phyloP scores from a whole-genome alignment of 805 yeast genomes.

The Kodamaea fukazawae region DNA sequence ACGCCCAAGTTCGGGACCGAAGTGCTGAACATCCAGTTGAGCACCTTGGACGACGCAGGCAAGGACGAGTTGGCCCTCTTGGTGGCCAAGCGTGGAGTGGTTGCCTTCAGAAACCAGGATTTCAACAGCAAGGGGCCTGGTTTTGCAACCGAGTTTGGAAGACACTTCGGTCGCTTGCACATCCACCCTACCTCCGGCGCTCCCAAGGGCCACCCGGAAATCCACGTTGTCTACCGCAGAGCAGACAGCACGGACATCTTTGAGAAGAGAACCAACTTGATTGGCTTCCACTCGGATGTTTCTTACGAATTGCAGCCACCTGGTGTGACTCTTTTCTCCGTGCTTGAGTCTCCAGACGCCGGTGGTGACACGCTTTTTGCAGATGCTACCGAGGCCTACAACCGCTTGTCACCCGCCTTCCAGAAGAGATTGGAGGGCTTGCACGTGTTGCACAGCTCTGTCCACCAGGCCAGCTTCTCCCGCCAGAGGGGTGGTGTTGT shows the following conservation, averaged over 20 bases:
- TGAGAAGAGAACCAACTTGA: conserved; percentile 24
- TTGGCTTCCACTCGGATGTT: conserved; percentile 38
- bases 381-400: conserved; percentile 39
- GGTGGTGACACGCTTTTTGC: conserved; percentile 41
- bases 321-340: conserved; percentile 36
- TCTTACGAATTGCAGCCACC: conserved; percentile 43
- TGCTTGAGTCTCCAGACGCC: conserved; percentile 33
- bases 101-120: conserved; percentile 18
- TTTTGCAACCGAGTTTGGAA: conserved; percentile 31
- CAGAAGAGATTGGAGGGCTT: conserved; percentile 33
- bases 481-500: conserved; percentile 25
- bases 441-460: conserved; percentile 36
- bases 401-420: conserved; percentile 37
- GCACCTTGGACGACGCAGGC: conserved; percentile 15
- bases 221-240: conserved; percentile 28
- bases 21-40: conserved; percentile 16
- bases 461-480: conserved; percentile 33
- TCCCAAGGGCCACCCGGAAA: conserved; percentile 28
- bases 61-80: conserved; percentile 20
- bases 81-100: conserved; percentile 20
- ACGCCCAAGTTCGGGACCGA: conserved; percentile 20
- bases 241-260: conserved; percentile 13
- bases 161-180: conserved; percentile 32
- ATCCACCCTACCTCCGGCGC: conserved; percentile 36
- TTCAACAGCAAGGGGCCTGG: conserved; percentile 26